Evolutionary conservation across 306 rosid genomes (phyloP).

Genomic region (Rubus idaeus): DNA sequence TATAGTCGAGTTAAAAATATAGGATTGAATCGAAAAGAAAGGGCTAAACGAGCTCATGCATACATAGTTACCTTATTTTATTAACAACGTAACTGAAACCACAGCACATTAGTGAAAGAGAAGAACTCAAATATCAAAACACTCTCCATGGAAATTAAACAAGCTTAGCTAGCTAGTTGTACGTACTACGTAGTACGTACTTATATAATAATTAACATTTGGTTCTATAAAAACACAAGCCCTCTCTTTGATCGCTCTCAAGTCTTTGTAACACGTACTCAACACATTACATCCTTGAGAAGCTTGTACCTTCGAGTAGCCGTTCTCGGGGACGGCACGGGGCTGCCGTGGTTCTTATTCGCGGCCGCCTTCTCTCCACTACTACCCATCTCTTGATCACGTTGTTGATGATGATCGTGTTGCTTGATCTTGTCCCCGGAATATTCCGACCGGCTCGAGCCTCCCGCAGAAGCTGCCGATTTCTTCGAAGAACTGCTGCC

Average conservation of each 20-base stretch:
- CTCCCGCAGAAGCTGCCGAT: slow-evolving; percentile 18
- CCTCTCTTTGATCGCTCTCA: background rate
- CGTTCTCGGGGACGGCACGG: slow-evolving; percentile 70
- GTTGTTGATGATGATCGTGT: slow-evolving; percentile 53
- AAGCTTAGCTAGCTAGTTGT: background rate
- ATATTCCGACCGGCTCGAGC: slow-evolving; percentile 48
- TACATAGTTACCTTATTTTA: slow-evolving; percentile 35
- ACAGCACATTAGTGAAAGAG: background rate
- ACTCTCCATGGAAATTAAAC: slow-evolving; percentile 6
- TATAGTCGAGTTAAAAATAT: too few relatives aligned
- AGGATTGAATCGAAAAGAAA: background rate
- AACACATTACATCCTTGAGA: slow-evolving; percentile 99
- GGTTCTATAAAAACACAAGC: slow-evolving; percentile 34
- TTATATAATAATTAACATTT: slow-evolving; percentile 17
- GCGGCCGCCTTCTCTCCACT: slow-evolving; percentile 37
- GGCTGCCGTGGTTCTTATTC: slow-evolving; percentile 27
- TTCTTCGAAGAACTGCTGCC: slow-evolving; percentile 48
- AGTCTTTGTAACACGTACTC: background rate
- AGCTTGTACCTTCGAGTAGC: slow-evolving; percentile 97
- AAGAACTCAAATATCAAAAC: slow-evolving; percentile 1
- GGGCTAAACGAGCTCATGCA: background rate
- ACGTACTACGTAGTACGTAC: background rate
- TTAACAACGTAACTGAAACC: slow-evolving; percentile 51
- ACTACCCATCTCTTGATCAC: slow-evolving; percentile 5
- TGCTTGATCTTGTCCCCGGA: slow-evolving; percentile 63